Evolutionary conservation across 108 stramenopile genomes (phyloP), one percentile per base, ranked within the genome.

Genomic region (Cyclotella distinguenda): DNA sequence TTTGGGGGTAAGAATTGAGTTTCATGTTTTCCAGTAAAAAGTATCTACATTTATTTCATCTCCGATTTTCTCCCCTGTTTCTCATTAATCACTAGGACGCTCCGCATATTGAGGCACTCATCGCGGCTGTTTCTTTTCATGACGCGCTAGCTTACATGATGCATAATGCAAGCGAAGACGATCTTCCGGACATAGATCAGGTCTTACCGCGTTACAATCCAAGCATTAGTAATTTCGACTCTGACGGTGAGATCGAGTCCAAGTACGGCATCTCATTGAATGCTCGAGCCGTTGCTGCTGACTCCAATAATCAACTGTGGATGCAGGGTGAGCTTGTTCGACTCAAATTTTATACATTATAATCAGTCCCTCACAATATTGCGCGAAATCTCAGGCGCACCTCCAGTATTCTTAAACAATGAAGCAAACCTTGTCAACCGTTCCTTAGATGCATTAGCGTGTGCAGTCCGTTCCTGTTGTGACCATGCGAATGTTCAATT

Each of bases 81-180:
- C 47, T 50, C 62, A 35, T 68, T 26, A 26, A 28, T 50, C 58
- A 31, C 1, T 55, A 86, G 86, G 72, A 74, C 43, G 78, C 65
- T 21, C 66, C 61, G 11, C 64, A 72, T 43, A 72, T 86, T n/a
- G 77, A 86, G 40, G 72, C 74, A 0, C 62, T 94, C 40, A 38
- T 90, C 19, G 77, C 89, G 4, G 93, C 93, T 2, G 78, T 94
- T 3, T 81, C 93, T 0, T 94, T 86, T 60, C 68, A 89, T 31
- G 93, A 94, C 72, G 70, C 89, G 0, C 88, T 86, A 85, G 86
- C 83, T 0, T 94, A 94, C 74, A 90, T 94, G 88, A 81, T 90
- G 34, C 85, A 90, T 64, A 90, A 94, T 67, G 93, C 83, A 11
- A 62, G 77, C 30, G 89, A 89, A 43, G 81, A 79, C 16, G 55